Conservation (phyloP, 2,329 filamentous ascomycete species). For the Ceratocystis diversiconidia region DNA sequence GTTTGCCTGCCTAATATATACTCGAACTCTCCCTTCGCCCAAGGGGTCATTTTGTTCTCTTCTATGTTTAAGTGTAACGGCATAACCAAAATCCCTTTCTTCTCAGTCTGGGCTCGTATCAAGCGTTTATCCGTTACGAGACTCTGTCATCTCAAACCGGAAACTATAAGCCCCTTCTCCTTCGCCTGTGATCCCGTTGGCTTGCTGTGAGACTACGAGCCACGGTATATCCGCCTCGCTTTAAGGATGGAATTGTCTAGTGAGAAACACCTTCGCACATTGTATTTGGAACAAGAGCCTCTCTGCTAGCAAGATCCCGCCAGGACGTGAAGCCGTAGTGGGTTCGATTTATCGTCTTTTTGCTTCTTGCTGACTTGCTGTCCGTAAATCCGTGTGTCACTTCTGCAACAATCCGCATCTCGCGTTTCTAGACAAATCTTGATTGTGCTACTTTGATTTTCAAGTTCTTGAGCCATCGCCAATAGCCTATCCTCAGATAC, state of each 20-base stretch:
- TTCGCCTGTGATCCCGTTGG: neutral
- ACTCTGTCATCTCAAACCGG: neutral
- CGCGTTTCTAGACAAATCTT: neutral
- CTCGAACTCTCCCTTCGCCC: neutral
- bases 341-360: neutral
- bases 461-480: too few species aligned
- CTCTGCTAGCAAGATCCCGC: neutral
- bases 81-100: neutral
- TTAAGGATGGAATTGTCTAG: neutral
- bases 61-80: neutral
- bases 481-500: too few species aligned
- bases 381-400: neutral
- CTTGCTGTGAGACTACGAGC: neutral
- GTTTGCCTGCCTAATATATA: neutral
- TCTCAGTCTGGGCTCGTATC: neutral
- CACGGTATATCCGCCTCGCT: neutral
- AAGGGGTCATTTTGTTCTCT: neutral
- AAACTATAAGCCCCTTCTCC: neutral
- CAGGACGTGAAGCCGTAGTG: neutral
- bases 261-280: neutral
- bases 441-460: neutral
- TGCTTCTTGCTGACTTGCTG: neutral
- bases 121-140: neutral
- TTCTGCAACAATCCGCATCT: neutral
- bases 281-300: neutral